Evolutionary conservation across 2,329 filamentous ascomycete genomes (phyloP).

Genomic region (Trichophaea hybrida): DNA sequence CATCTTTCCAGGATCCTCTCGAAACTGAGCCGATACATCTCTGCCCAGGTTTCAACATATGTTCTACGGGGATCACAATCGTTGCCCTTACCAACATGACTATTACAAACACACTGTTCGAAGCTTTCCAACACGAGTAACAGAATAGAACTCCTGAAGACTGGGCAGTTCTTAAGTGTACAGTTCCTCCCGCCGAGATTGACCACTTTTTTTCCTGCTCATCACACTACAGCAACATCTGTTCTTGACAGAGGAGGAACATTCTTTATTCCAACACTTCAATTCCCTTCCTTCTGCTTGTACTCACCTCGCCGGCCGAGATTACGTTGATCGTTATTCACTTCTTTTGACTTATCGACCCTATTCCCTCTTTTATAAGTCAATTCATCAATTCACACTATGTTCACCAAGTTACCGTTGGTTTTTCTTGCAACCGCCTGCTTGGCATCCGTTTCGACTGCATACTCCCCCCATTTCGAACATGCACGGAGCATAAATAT

Average conservation of each 20-base stretch:
- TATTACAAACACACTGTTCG: neutral
- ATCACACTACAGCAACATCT: constrained; percentile 9
- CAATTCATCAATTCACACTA: constrained; percentile 17
- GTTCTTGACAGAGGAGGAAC: constrained; percentile 8
- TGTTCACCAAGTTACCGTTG: constrained; percentile 19
- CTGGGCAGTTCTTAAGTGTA: neutral
- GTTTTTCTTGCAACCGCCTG: constrained; percentile 16
- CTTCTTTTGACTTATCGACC: constrained; percentile 18
- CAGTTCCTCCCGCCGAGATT: neutral
- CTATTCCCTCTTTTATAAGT: constrained; percentile 13
- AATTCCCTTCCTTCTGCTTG: constrained; percentile 12
- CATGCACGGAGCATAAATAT: constrained; percentile 11
- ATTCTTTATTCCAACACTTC: constrained; percentile 20
- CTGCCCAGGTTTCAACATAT: neutral
- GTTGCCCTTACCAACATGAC: neutral
- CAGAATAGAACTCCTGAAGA: neutral
- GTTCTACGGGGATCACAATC: neutral
- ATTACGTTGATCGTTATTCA: constrained; percentile 27
- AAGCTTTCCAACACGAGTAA: neutral
- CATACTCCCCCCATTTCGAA: constrained; percentile 16
- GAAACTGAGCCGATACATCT: neutral
- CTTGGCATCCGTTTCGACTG: constrained; percentile 13
- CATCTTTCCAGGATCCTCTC: neutral
- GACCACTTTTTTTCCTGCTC: constrained; percentile 4
- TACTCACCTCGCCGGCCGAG: constrained; percentile 23